Evolutionary conservation across 2,329 filamentous ascomycete species (phyloP).

Genomic region (Pseudocercospora eumusae): DNA sequence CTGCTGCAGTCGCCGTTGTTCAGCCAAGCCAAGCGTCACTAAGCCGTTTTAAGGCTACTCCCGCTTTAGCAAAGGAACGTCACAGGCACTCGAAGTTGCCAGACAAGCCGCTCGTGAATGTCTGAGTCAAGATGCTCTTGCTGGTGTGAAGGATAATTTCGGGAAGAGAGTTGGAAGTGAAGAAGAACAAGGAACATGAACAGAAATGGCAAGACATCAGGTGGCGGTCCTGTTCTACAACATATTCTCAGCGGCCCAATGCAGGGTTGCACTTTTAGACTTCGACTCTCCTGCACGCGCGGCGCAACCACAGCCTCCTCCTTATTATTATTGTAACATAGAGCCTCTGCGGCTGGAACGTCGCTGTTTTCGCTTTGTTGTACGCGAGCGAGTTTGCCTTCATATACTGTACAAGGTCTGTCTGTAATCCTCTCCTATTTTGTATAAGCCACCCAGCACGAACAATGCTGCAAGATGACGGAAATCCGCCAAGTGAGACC

Average conservation of each 20-base stretch:
- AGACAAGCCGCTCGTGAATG: neutral
- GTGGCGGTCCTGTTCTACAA: slow-evolving; percentile 4
- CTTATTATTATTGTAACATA: neutral
- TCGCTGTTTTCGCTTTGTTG: neutral
- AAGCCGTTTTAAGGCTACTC: neutral
- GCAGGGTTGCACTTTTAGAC: slow-evolving; percentile 10
- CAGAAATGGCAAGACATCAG: slow-evolving; percentile 4
- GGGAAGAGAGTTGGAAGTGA: neutral
- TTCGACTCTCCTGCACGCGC: slow-evolving; percentile 6
- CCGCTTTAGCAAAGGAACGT: neutral
- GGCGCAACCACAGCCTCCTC: slow-evolving; percentile 4
- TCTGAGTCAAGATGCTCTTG: neutral
- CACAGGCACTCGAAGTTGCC: neutral
- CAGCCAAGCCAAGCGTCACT: slow-evolving; percentile 16
- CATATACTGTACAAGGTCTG: neutral
- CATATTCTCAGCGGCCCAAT: slow-evolving; percentile 6
- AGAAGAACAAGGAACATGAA: neutral
- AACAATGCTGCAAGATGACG: slow-evolving; percentile 10
- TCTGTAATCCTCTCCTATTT: neutral
- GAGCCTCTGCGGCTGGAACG: neutral
- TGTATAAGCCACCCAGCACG: neutral
- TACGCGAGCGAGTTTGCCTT: neutral
- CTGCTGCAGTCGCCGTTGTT: slow-evolving; percentile 10
- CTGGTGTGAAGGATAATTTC: neutral
- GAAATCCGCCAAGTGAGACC: slow-evolving; percentile 2